Base-by-base conservation (phyloP, 208 protist genomes). In the Lotmaria passim region DNA sequence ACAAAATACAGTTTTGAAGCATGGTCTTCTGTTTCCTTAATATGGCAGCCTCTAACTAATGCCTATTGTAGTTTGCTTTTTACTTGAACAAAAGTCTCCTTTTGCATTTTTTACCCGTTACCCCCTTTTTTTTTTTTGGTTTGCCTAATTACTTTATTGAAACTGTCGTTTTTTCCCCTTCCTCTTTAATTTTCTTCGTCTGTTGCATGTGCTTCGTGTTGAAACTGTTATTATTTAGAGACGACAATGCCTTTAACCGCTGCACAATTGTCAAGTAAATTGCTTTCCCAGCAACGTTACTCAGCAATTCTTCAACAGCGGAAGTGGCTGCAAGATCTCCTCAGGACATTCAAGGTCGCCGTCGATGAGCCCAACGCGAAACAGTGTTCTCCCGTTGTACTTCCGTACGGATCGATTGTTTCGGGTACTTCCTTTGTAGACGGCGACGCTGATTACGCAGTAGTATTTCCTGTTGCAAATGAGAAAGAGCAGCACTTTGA, bases 401-500 rank as follows among this genome's bases (percentile, higher is more conserved):
- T 95, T 34, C 76, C 90, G 3, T 95, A 91, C 60, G 90, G 90
- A 8, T 95, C 90, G 17, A 69, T 69, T 64, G 73, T 93, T 11
- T 79, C 83, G 24, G 87, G 87, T 5, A 95, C 90, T 14, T 83
- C 90, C 0, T 86, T 95, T 69, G 30, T 60, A 7, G 79, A 89
- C 36, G 85, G 83, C 7, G 90, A 95, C 62, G 86, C 82, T 30
- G 90, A 95, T 56, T 95, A 85, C 63, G 61, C 78, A 6, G 46
- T 95, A 50, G 65, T 83, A 1, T 95, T 95, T 78, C 58, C 68
- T 7, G 21, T 30, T 3, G 2, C 33, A 36, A 14, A 50, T 10
- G 38, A 73, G 31, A 38, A n/a, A 19, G 31, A 15, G 24, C 52
- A 44, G 14, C 47, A 67, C 17, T 76, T 34, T 15, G 26, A 21